phyloP scores from a whole-genome alignment of 106 monocot species.

The Acanthochlamys bracteata region DNA sequence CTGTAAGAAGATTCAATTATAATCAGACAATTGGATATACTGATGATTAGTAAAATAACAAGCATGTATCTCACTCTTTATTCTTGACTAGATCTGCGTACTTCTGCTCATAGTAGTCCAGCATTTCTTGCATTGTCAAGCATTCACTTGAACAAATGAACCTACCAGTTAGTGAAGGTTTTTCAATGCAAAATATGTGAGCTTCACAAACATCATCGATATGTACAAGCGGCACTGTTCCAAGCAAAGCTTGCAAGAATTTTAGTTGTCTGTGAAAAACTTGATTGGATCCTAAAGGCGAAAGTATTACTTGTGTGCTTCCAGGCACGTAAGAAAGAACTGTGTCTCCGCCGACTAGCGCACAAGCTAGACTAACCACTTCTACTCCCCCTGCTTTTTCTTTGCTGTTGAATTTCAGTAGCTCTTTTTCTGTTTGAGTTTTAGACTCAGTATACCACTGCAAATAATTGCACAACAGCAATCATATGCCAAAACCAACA shows the following conservation, averaged over 20 bases:
- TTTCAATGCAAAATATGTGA: constrained; percentile 35
- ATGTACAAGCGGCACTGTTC: constrained; percentile 35
- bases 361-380: constrained; percentile 41
- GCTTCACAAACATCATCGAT: constrained; percentile 40
- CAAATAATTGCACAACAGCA: too few species aligned
- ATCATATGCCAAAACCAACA: too few species aligned
- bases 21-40: too few species aligned
- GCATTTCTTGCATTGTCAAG: constrained; percentile 15
- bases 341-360: constrained; percentile 34
- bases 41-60: background rate
- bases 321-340: constrained; percentile 1
- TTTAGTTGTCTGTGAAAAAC: constrained; percentile 5
- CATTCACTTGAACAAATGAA: constrained; percentile 22
- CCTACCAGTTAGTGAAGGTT: constrained; percentile 26
- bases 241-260: constrained; percentile 28
- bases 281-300: constrained; percentile 15
- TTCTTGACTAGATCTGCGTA: constrained; percentile 12
- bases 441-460: constrained; percentile 13
- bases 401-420: constrained; percentile 15
- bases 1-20: constrained; percentile 6
- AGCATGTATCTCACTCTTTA: constrained; percentile 24
- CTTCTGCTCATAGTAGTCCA: constrained; percentile 15
- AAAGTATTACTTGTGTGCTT: constrained; percentile 5
- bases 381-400: constrained; percentile 13
- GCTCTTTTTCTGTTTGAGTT: constrained; percentile 28